Evolutionary conservation across 345 rosid genomes (phyloP), one percentile per base, ranked within the genome.

Genomic region (Trapa incisa): DNA sequence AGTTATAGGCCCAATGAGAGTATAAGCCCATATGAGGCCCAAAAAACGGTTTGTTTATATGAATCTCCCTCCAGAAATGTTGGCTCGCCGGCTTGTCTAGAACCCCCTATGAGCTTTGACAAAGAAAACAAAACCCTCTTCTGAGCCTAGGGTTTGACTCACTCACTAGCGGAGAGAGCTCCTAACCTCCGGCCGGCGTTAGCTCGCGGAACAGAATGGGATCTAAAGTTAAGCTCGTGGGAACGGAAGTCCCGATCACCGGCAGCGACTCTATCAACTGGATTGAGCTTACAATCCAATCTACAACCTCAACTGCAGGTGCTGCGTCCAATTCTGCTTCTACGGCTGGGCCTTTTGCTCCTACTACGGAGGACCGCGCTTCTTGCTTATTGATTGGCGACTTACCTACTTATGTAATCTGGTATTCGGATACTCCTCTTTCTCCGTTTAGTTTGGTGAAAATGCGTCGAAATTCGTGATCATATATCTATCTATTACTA

Each of bases 241-340:
- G 99, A 36, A 75, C 75, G 78, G 97, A 91, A 61, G 92, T 94
- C 64, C 96, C 95, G 29, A 69, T 87, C 61, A 65, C 73, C 48
- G 86, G 93, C 73, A 81, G 82, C 74, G 92, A 85, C 68, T 77
- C 84, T 69, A 66, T 91, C 74, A 82, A 77, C 60, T 91, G 92
- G 92, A 61, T 83, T 39, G 85, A 85, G n/a, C 68, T 91, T 61
- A 67, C 86, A 14, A 72, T 94, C 41, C 83, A 84, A 60, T 68
- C 80, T 39, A 69, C 80, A 15, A 61, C 69, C 64, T n/a, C 71
- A 9, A 14, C 65, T 41, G 33, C 74, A 43, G 33, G 16, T 37
- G 35, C 36, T 48, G 29, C 14, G 39, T 35, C 67, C 36, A 11
- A 68, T 53, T 9, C 62, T 32, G 16, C 63, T 36, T 22, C 54